These are phyloP conservation scores for Coccomyxa subellipsoidea DNA, from an alignment of 163 green algal species.

Conservation along the genomic window DNA sequence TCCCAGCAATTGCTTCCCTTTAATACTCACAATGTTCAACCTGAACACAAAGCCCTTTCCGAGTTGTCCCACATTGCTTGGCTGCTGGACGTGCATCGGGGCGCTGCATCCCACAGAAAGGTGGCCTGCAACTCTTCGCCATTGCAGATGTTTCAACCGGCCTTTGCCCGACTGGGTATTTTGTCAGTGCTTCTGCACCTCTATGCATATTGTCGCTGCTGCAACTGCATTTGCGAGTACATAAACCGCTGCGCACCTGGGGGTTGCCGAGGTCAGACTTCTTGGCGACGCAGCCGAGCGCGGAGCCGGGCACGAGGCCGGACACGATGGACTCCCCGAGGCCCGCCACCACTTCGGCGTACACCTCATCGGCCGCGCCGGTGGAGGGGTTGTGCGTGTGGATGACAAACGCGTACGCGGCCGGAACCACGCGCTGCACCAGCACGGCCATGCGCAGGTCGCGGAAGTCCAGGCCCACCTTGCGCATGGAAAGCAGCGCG, in stretches of 20 bases:
- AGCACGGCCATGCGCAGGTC: slow-evolving; percentile 96
- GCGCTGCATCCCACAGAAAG: too few relatives aligned
- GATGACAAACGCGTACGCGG: slow-evolving; percentile 98
- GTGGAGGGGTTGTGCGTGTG: slow-evolving; percentile 96
- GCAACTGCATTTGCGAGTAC: too few relatives aligned
- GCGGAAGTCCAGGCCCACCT: slow-evolving; percentile 82
- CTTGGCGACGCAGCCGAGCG: slow-evolving; percentile 78
- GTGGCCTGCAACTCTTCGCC: too few relatives aligned
- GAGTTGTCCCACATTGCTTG: too few relatives aligned
- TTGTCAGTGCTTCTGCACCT: too few relatives aligned
- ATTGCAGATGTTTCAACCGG: too few relatives aligned
- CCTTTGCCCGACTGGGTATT: too few relatives aligned
- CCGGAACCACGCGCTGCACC: slow-evolving; percentile 90
- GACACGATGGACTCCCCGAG: slow-evolving; percentile 88
- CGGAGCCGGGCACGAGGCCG: slow-evolving; percentile 86
- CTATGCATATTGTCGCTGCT: not conserved
- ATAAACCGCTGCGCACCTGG: slow-evolving; percentile 50
- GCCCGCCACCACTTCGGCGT: slow-evolving; percentile 85
- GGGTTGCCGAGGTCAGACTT: slow-evolving; percentile 82
- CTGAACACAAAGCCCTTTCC: too few relatives aligned
- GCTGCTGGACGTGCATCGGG: too few relatives aligned
- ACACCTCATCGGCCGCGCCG: slow-evolving; percentile 32
- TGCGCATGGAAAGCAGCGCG: slow-evolving; percentile 86
- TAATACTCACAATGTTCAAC: too few relatives aligned
- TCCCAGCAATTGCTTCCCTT: not conserved